Conservation (phyloP, 345 rosid species). For the Salix arbutifolia region DNA sequence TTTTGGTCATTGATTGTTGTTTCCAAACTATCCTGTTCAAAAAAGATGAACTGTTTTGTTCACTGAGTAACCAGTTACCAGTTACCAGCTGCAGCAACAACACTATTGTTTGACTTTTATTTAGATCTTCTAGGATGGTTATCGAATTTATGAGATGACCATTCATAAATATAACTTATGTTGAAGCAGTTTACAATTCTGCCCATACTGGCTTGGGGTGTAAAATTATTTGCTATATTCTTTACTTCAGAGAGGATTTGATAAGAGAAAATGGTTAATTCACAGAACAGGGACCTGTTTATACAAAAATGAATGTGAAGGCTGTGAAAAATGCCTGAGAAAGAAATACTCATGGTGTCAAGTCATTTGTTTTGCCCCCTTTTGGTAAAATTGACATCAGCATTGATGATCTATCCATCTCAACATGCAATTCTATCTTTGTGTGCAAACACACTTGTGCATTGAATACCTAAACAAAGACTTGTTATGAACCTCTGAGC, state of each 20-base stretch:
- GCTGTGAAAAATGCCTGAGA: background rate
- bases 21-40: background rate
- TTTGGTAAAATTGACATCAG: background rate
- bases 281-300: too few species aligned
- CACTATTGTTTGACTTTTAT: background rate
- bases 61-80: background rate
- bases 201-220: background rate
- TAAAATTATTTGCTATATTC: background rate
- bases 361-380: background rate
- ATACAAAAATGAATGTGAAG: background rate
- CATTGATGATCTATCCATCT: background rate
- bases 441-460: background rate
- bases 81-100: background rate
- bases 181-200: background rate
- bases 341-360: background rate
- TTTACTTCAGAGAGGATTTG: background rate
- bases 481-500: slow-evolving; percentile 14
- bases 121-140: background rate
- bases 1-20: background rate
- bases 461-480: slow-evolving; percentile 1
- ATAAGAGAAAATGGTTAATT: background rate
- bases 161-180: background rate
- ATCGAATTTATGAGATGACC: background rate
- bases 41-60: slow-evolving; percentile 5
- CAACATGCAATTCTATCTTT: background rate